These are phyloP conservation scores for Corrigiola litoralis DNA, from an alignment of 179 eudicot species.

Conservation along the genomic window DNA sequence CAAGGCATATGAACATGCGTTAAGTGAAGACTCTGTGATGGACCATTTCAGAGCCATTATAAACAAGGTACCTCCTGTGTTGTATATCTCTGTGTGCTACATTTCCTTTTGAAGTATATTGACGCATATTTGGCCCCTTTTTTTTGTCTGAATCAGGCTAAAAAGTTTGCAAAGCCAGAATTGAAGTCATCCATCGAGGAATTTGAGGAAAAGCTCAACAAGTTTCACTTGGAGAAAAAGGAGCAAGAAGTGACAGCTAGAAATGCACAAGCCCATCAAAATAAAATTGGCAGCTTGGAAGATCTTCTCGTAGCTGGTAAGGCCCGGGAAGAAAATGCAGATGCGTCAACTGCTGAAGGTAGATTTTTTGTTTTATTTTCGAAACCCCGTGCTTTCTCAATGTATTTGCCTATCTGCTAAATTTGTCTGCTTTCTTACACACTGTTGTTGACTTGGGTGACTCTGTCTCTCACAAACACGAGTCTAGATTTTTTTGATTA, in stretches of 20 bases:
- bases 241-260: constrained; percentile 76
- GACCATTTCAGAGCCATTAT: constrained; percentile 80
- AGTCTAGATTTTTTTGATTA: neutral
- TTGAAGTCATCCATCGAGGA: constrained; percentile 73
- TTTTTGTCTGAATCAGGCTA: constrained; percentile 41
- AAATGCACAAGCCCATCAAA: constrained; percentile 79
- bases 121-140: neutral
- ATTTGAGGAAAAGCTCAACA: constrained; percentile 82
- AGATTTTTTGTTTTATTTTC: constrained; percentile 8
- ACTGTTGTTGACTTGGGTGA: neutral
- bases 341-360: constrained; percentile 50
- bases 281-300: constrained; percentile 51
- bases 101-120: neutral
- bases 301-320: constrained; percentile 27
- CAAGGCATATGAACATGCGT: constrained; percentile 78
- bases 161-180: constrained; percentile 95
- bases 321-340: constrained; percentile 43
- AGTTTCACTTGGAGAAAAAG: constrained; percentile 73
- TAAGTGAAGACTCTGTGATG: constrained; percentile 72
- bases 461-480: neutral
- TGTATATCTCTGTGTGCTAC: neutral
- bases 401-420: neutral
- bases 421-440: constrained; percentile 4
- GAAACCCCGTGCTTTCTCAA: neutral
- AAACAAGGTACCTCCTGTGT: constrained; percentile 54